Base-by-base conservation (phyloP, 2,329 filamentous ascomycete species). In the Fusarium miscanthi region DNA sequence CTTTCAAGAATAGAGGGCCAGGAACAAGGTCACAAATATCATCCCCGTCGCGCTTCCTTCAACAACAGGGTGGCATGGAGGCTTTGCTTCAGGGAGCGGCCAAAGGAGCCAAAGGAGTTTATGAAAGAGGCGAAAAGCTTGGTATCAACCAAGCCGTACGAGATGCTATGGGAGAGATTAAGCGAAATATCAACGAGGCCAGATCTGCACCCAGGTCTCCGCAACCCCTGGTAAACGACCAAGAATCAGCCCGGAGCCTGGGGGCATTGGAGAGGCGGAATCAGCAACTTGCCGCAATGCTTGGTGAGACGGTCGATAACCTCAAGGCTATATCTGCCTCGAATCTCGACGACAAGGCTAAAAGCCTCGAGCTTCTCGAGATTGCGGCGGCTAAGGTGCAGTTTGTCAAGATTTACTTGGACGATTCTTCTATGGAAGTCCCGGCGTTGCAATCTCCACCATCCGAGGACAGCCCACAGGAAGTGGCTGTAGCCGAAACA, bases 91-190 rank as follows among this genome's bases (percentile, higher is more conserved):
- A 94, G 77, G 92, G 91, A 21, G 93, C 93, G 7, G 92, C 93
- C 25, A 93, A 93, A 79, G 90, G 90, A 69, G 90, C 95, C 23
- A 93, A 92, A 78, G 91, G 90, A 58, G 90, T 95, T 21, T 84
- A 94, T 38, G 90, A 93, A 75, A 87, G 89, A 37, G 88, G 93
- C 58, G 92, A 95, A 80, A 92, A 90, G 77, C 89, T 94, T 69
- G 93, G 93, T 11, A 92, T 96, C 62, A 94, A 94, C 78, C 92
- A 93, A 80, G 93, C 91, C 1, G 90, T 96, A 11, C 88, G 93
- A n/a, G 93, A 93, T 74, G 93, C 93, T 23, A 88, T 96, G 78
- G 91, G 91, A 13, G 94, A 97, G 81, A 92, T 95, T 54, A 89
- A 89, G 66, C 92, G 92, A 76, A 94, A 94, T 73, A 89, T 95